Evolutionary conservation across 169 alveolate species (phyloP), one percentile per base, ranked within the genome.

Genomic region (Plasmodium vinckei): DNA sequence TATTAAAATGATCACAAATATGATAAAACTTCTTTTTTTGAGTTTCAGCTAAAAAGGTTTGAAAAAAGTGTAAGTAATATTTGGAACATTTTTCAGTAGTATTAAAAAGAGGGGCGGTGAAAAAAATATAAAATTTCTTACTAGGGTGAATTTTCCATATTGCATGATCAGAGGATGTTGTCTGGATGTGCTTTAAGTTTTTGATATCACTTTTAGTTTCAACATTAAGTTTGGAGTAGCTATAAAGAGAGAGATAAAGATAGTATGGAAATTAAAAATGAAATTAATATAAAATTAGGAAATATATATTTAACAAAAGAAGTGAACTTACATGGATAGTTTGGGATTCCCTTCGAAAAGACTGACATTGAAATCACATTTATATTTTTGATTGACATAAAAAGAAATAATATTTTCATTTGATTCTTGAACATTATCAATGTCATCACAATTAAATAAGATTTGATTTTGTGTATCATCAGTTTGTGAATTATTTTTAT

Each of bases 141-240:
- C 77, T 75, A n/a, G 88, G 77, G 0, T 75, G 77, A 19, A 75
- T n/a, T 56, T 75, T 67, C 88, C 88, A 75, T 5, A 75, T 56
- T 46, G 88, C 23, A 25, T 61, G 61, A 17, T 75, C 71, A 25
- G 56, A n/a, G 15, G 75, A 61, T 51, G 88, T 44, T 19, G 51
- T 51, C 10, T 69, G 53, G 4, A 75, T 44, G 15, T 75, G 72
- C 61, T 63, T 75, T 15, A 75, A 67, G 19, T 75, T 75, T 23
- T 75, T 67, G 6, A 75, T 69, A 15, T 75, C 88, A 53, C 88
- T 75, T 25, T 75, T 75, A 0, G 88, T 75, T 64, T 75, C 88
- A 7, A 75, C 88, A 46, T 75, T 75, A 13, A 75, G 27, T 54
- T 75, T 64, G 33, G 88, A 51, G 49, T 75, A 75, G 19, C 88